phyloP scores from a whole-genome alignment of 1,139 yeast genomes.

The Blastobotrys niveus region DNA sequence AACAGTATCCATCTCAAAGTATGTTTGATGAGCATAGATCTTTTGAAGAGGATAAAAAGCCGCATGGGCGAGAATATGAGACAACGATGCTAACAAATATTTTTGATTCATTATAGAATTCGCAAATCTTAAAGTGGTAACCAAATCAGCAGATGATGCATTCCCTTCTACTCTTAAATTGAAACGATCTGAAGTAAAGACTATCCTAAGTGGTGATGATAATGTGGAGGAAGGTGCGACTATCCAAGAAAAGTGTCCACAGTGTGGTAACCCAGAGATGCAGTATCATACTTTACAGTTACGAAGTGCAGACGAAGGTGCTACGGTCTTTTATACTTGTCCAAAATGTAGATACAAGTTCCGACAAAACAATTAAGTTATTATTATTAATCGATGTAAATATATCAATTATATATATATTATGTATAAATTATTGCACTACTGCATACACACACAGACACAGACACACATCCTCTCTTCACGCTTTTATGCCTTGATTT shows the following conservation, averaged over 20 bases:
- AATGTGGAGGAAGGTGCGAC: slow-evolving; percentile 84
- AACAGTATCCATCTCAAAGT: slow-evolving; percentile 45
- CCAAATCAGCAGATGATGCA: slow-evolving; percentile 82
- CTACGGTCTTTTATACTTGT: slow-evolving; percentile 75
- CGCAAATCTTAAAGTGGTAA: slow-evolving; percentile 75
- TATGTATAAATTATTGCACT: not conserved
- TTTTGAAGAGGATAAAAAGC: not conserved
- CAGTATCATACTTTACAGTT: slow-evolving; percentile 92
- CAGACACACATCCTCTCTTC: no score
- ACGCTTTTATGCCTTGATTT: slow-evolving; percentile 23
- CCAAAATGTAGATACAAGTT: slow-evolving; percentile 86
- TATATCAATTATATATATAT: not conserved
- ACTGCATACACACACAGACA: not conserved
- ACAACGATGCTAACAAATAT: not conserved
- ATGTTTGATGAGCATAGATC: slow-evolving; percentile 14
- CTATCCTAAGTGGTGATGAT: slow-evolving; percentile 68
- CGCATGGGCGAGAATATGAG: slow-evolving; percentile 1
- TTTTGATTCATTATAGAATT: slow-evolving; percentile 38
- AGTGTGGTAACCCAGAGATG: slow-evolving; percentile 98
- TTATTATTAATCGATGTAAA: slow-evolving; percentile 4
- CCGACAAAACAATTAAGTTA: slow-evolving; percentile 72
- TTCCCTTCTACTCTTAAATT: slow-evolving; percentile 80
- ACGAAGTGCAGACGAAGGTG: slow-evolving; percentile 98
- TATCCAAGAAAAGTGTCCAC: slow-evolving; percentile 93
- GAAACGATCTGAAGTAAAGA: slow-evolving; percentile 85